Base-by-base conservation (phyloP, 2,329 filamentous ascomycete species). In the Fusarium sp. region DNA sequence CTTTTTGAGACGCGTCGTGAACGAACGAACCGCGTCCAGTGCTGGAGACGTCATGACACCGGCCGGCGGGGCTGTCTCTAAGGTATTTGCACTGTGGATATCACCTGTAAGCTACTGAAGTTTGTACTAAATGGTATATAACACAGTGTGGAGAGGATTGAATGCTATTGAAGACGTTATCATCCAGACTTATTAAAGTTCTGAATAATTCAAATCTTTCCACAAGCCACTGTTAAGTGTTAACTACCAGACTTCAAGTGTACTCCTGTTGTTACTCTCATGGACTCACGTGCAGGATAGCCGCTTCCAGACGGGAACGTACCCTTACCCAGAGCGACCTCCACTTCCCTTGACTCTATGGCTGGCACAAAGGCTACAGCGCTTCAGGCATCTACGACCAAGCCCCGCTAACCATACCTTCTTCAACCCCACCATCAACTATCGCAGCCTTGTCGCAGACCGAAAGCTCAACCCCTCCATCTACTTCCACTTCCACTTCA, bases 391-490 rank as follows among this genome's bases (percentile, higher is more conserved):
- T 57, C 43, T 35, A 35, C 35, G 46, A 37, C 28, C 31, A 57
- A 56, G 64, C 63, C 63, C 68, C 68, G 48, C 68, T 60, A 55
- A 49, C 56, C 64, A 65, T 47, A 49, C 56, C 64, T 62, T 47
- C 44, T 53, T 57, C 23, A 70, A 70, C 69, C 64, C 70, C 70
- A 69, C 70, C 66, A 70, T 68, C 63, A 59, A 55, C 70, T 70
- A 70, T 74, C 69, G 57, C 56, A 74, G 71, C 71, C 71, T 74
- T 61, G 71, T 74, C 71, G 71, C 69, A 54, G 69, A 63, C 65
- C 59, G 66, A 69, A 61, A 74, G 71, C 62, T 71, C 67, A 69
- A 74, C 71, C 71, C 71, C 71, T 74, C 71, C 71, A 73, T 71
- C 71, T 46, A 39, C 57, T 62, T 65, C 44, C 43, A 46, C 42